A percentile compares a stretch with the other conserved stretches of the same genome.
Evolutionary conservation across 306 rosid genomes (phyloP).

Genomic region (Cercis canadensis): DNA sequence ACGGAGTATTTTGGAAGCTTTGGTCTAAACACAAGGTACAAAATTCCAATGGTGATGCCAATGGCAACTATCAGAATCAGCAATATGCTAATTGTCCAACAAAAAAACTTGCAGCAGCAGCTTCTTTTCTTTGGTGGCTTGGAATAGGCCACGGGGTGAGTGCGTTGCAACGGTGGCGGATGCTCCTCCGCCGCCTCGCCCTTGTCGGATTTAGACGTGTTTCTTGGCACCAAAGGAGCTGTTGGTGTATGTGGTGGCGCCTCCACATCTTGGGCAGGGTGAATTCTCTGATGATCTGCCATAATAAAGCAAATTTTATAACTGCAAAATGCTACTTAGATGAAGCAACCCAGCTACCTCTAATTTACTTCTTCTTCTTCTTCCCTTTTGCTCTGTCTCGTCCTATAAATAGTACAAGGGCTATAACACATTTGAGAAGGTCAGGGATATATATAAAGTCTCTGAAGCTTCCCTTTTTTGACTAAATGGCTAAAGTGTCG

Average conservation of each 20-base stretch:
- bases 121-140: slow-evolving; percentile 78
- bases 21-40: slow-evolving; percentile 80
- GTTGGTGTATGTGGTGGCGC: slow-evolving; percentile 56
- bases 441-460: too few species aligned
- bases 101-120: slow-evolving; percentile 66
- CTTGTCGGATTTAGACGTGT: slow-evolving; percentile 55
- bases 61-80: slow-evolving; percentile 50
- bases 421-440: too few species aligned
- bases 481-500: too few species aligned
- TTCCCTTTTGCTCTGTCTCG: too few species aligned
- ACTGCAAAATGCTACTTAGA: background rate
- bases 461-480: too few species aligned
- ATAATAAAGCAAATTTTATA: background rate
- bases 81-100: slow-evolving; percentile 54
- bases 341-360: too few species aligned
- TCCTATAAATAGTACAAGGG: too few species aligned
- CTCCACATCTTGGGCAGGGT: slow-evolving; percentile 74
- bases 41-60: slow-evolving; percentile 55
- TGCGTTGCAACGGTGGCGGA: slow-evolving; percentile 42
- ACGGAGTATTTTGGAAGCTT: slow-evolving; percentile 79
- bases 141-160: slow-evolving; percentile 50
- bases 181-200: background rate
- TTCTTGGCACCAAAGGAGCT: slow-evolving; percentile 59
- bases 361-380: background rate
- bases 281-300: slow-evolving; percentile 62